These are phyloP conservation scores for Penicillium bialowiezense DNA, from an alignment of 495 filamentous ascomycete genomes.

Conservation along the genomic window DNA sequence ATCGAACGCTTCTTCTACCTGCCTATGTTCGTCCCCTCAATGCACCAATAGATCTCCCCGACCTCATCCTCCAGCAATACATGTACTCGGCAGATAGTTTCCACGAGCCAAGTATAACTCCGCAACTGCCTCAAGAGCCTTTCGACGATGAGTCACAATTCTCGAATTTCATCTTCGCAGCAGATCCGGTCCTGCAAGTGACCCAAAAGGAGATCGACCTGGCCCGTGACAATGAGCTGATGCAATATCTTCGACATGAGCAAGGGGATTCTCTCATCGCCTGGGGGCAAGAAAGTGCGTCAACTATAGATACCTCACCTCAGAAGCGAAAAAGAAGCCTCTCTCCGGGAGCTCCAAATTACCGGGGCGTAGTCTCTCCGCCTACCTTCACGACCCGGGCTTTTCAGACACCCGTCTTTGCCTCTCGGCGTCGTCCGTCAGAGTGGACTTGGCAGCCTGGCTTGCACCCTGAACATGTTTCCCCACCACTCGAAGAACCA, in stretches of 20 bases:
- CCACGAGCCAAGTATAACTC: neutral
- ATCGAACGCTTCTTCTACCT: neutral
- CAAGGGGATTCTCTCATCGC: too few relatives aligned
- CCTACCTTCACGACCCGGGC: neutral
- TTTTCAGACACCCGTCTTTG: neutral
- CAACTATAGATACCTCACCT: too few relatives aligned
- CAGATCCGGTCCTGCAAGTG: too few relatives aligned
- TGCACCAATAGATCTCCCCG: constrained; percentile 11
- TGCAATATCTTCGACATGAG: too few relatives aligned
- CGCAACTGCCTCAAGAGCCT: too few relatives aligned
- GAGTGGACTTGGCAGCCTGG: neutral
- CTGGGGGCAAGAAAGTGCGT: too few relatives aligned
- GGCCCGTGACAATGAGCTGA: too few relatives aligned
- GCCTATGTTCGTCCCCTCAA: constrained; percentile 13
- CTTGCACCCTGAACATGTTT: neutral
- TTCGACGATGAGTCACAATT: too few relatives aligned
- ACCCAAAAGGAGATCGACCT: too few relatives aligned
- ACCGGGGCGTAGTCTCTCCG: neutral
- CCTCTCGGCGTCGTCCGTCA: neutral
- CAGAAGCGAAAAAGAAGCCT: too few relatives aligned
- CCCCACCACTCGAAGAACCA: neutral
- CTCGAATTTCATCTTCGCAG: too few relatives aligned
- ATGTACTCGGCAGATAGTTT: constrained; percentile 6
- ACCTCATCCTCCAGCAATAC: constrained; percentile 18
- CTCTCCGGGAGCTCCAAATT: constrained; percentile 4